These are phyloP conservation scores for Rutstroemia sp. DNA, from an alignment of 2,329 filamentous ascomycete genomes.

Conservation along the genomic window DNA sequence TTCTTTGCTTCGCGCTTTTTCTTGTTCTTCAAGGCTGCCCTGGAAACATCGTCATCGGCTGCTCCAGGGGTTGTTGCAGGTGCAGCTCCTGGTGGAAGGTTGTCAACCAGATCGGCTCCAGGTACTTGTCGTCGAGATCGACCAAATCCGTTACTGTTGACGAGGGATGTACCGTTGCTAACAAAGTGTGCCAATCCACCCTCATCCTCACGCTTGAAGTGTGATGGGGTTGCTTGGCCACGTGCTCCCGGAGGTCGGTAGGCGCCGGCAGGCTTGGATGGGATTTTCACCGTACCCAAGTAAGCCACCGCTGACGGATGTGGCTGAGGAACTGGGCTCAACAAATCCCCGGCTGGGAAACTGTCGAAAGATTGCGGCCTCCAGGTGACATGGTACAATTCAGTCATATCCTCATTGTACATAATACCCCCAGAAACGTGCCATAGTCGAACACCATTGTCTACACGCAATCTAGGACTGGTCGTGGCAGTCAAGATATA, in stretches of 20 bases:
- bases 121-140: conserved; percentile 69
- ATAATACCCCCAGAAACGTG: conserved; percentile 82
- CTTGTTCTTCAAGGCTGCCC: conserved; percentile 90
- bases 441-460: conserved; percentile 95
- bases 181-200: conserved; percentile 80
- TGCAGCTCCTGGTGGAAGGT: conserved; percentile 59
- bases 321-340: conserved; percentile 66
- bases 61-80: conserved; percentile 53
- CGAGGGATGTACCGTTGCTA: conserved; percentile 66
- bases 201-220: conserved; percentile 97
- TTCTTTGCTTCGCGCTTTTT: conserved; percentile 97
- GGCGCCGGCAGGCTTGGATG: conserved; percentile 93
- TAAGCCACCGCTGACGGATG: conserved; percentile 79
- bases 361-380: conserved; percentile 62
- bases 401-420: conserved; percentile 92
- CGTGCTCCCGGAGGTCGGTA: conserved; percentile 93
- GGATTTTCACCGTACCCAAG: conserved; percentile 81
- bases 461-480: conserved; percentile 86
- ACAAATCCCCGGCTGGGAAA: conserved; percentile 58
- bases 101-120: conserved; percentile 68
- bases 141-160: conserved; percentile 70
- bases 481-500: conserved; percentile 98
- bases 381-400: conserved; percentile 89
- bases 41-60: conserved; percentile 64
- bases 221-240: conserved; percentile 78